Evolutionary conservation across 228 moss, liverwort and hornwort genomes (phyloP), one percentile per base, ranked within the genome.

Genomic region (Sphagnum fallax): DNA sequence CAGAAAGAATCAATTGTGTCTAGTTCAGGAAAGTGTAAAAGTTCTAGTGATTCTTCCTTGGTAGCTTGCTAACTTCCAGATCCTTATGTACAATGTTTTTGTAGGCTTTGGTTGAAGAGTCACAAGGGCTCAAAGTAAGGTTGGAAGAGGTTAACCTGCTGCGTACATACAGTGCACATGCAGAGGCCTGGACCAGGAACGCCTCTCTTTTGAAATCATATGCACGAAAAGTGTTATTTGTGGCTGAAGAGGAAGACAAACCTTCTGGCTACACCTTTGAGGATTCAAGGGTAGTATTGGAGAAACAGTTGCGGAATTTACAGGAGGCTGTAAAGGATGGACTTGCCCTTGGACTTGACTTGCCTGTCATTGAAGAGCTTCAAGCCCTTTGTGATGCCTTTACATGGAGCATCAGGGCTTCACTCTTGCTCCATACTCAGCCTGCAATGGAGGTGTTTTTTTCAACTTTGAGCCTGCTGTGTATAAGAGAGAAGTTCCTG

Each of bases 51-150:
- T 6, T 48, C 48, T 10, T 65, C 8, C 64, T 16, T 5, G 16
- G 16, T 61, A 16, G 6, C 16, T 61, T 14, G 14, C n/a, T 5
- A 61, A 16, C n/a, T 65, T 1, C 13, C 13, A 65, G 6, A 5
- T 65, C 47, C 7, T 49, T 32, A 32, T 32, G 32, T 32, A 32
- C 32, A 32, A 32, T 32, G 32, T 32, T 32, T 32, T 32, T 70
- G 64, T 67, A 96, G 96, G 83, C 15, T 67, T 72, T 96, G 70
- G 92, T 93, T 52, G 79, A 50, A 75, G 89, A 89, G 66, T 80
- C 82, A 15, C 50, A 78, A 64, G 76, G 62, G 51, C 78, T 92
- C 64, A 61, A 59, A 65, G 76, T 93, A 53, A 53, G 67, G 52
- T 70, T 93, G n/a, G 87, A 89, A 69, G 92, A 93, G 78, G 81